Evolutionary conservation across 306 rosid genomes (phyloP).

Genomic region (Cicer cuneatum): DNA sequence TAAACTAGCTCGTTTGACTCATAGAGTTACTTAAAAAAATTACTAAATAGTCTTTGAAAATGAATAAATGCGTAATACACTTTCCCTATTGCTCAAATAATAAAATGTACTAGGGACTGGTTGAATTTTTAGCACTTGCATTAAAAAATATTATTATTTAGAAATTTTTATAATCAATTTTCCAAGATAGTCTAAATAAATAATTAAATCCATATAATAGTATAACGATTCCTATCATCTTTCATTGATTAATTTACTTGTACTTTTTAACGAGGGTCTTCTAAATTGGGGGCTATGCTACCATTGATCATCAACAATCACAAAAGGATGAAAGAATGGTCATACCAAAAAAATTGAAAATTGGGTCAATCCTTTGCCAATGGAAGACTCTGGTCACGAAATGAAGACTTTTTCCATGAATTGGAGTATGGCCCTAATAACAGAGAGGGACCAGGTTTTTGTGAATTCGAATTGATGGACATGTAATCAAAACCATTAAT

Average conservation of each 20-base stretch:
- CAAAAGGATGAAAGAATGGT: conserved; percentile 36
- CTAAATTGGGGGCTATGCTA: conserved; percentile 35
- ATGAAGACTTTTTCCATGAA: conserved; percentile 18
- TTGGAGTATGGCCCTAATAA: neutral
- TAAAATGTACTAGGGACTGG: no score
- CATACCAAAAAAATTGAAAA: conserved; percentile 17
- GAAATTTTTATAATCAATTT: neutral
- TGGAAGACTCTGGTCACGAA: conserved; percentile 30
- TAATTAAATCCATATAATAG: neutral
- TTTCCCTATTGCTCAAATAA: no score
- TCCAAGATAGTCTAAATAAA: neutral
- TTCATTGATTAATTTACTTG: neutral
- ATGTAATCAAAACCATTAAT: neutral
- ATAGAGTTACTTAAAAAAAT: no score
- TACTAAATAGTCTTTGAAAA: no score
- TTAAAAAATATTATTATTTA: neutral
- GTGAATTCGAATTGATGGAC: conserved; percentile 24
- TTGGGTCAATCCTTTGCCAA: conserved; percentile 25
- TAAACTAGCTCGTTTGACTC: no score
- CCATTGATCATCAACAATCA: neutral
- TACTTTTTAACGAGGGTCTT: neutral
- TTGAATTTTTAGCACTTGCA: neutral
- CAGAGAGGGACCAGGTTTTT: neutral
- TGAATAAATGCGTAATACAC: no score
- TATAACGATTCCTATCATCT: neutral